A percentile compares a stretch with the other conserved stretches of the same genome.
Conservation (phyloP, 257 asterid species). For the Nyctanthes arbortristis region DNA sequence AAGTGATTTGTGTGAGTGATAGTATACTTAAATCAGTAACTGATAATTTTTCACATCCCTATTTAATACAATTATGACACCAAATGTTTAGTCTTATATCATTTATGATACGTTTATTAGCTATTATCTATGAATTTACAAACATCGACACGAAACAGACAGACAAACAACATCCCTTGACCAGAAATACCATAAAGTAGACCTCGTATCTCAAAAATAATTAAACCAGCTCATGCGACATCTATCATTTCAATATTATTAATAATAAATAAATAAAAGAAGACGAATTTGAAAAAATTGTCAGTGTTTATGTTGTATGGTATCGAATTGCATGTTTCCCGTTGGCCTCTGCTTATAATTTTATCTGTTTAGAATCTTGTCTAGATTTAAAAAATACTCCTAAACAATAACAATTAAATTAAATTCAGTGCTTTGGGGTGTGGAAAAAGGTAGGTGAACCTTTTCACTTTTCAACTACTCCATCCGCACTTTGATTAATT, state of each 20-base stretch:
- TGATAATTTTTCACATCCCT: too few species aligned
- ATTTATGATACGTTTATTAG: too few species aligned
- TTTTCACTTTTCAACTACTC: conserved; percentile 41
- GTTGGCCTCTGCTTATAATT: neutral
- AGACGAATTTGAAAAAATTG: neutral
- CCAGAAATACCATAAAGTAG: too few species aligned
- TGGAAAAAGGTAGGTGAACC: conserved; percentile 24
- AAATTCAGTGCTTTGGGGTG: conserved; percentile 8
- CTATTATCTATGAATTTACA: too few species aligned
- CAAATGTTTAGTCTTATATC: too few species aligned
- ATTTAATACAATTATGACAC: too few species aligned
- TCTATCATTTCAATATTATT: neutral
- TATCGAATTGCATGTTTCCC: neutral
- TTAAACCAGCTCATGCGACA: neutral
- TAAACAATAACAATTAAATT: neutral
- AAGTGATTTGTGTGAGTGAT: too few species aligned
- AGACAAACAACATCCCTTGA: too few species aligned
- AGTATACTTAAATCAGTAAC: too few species aligned
- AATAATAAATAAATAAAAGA: neutral
- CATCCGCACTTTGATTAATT: conserved; percentile 28
- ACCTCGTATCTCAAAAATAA: too few species aligned
- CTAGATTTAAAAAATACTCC: too few species aligned
- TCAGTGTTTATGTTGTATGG: neutral
- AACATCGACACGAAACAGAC: too few species aligned
- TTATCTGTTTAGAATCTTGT: neutral